These are phyloP conservation scores for Diospyros lotus DNA, from an alignment of 148 eudicot genomes.

Conservation along the genomic window DNA sequence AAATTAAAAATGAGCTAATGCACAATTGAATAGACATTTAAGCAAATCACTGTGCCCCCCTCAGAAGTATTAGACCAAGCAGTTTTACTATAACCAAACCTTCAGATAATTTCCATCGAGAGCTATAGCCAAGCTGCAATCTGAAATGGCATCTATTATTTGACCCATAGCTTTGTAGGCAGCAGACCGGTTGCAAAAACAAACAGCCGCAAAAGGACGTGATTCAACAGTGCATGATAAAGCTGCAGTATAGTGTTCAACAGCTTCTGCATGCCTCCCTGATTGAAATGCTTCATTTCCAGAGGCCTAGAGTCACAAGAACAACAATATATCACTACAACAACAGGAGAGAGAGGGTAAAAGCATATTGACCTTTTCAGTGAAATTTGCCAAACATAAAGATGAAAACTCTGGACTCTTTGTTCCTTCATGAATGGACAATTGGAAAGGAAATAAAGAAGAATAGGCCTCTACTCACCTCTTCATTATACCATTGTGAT, in stretches of 20 bases:
- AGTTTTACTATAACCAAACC: constrained; percentile 38
- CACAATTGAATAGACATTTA: not conserved
- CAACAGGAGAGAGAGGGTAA: not conserved
- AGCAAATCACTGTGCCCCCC: not conserved
- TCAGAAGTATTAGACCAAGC: not conserved
- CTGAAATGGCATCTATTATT: constrained; percentile 84
- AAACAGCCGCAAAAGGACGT: constrained; percentile 83
- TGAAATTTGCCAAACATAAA: not conserved
- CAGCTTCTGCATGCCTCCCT: constrained; percentile 77
- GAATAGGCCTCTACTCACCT: too few relatives aligned
- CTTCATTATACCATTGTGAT: too few relatives aligned
- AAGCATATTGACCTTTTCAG: not conserved
- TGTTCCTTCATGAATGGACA: not conserved
- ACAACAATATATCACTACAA: not conserved
- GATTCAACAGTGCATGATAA: constrained; percentile 77
- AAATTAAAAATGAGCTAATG: too few relatives aligned
- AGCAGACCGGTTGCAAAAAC: constrained; percentile 95
- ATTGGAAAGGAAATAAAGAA: not conserved
- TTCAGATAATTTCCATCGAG: constrained; percentile 76
- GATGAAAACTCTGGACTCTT: not conserved
- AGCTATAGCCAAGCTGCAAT: constrained; percentile 92
- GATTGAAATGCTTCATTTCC: constrained; percentile 89
- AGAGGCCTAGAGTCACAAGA: constrained; percentile 49
- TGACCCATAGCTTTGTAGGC: constrained; percentile 78
- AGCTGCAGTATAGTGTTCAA: constrained; percentile 85